Conservation (phyloP, 306 rosid species). For the Senna siamea region DNA sequence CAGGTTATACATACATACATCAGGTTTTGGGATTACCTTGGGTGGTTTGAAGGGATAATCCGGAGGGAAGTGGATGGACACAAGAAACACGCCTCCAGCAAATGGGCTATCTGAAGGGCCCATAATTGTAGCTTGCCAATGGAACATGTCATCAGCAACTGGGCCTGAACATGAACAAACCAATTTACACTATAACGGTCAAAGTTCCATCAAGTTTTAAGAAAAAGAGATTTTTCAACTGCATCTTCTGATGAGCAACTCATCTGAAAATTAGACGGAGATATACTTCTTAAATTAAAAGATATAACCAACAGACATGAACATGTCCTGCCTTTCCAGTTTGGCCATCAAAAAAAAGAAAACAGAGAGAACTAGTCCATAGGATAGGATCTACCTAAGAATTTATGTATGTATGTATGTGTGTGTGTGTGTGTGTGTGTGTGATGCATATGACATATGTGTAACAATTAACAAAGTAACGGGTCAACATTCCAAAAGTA, state of each 20-base stretch:
- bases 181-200: neutral
- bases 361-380: neutral
- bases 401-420: no score
- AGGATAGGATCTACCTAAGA: no score
- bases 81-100: constrained; percentile 62
- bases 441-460: no score
- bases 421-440: no score
- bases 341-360: neutral
- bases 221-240: neutral
- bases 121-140: constrained; percentile 68
- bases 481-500: neutral
- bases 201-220: neutral
- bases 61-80: constrained; percentile 67
- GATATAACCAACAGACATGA: no score
- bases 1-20: neutral
- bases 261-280: neutral
- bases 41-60: constrained; percentile 71
- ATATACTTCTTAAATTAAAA: neutral
- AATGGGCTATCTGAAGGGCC: constrained; percentile 65
- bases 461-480: neutral
- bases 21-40: constrained; percentile 39
- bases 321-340: neutral
- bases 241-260: neutral
- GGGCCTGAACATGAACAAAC: constrained; percentile 43
- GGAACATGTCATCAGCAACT: constrained; percentile 58